Conservation (phyloP, 495 filamentous ascomycete genomes). For the Trichoderma asperelloides region DNA sequence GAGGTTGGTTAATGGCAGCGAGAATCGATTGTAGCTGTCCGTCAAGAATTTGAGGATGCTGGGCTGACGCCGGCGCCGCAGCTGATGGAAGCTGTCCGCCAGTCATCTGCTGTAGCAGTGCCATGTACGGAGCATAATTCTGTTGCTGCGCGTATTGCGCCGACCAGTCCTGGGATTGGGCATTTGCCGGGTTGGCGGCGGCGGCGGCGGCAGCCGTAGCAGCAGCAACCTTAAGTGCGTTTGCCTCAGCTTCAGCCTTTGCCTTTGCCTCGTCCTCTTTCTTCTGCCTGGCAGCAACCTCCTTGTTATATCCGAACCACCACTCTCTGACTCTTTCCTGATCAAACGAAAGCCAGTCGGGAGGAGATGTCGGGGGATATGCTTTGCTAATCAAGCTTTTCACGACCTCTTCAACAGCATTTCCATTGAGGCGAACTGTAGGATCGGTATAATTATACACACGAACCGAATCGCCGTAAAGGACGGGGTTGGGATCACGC, state of each 20-base stretch:
- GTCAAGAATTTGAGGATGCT: neutral
- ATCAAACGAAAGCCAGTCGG: conserved; percentile 20
- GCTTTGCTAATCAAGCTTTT: conserved; percentile 22
- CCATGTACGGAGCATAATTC: conserved; percentile 14
- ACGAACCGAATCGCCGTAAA: conserved; percentile 18
- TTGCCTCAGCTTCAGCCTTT: conserved; percentile 10
- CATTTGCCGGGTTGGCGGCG: neutral
- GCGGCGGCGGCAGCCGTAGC: conserved; percentile 4
- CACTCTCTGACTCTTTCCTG: conserved; percentile 20
- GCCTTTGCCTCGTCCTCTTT: conserved; percentile 11
- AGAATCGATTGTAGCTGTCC: conserved; percentile 8
- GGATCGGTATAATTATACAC: conserved; percentile 24
- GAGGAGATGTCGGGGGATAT: conserved; percentile 23
- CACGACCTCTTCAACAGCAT: conserved; percentile 22
- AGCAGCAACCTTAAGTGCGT: conserved; percentile 6
- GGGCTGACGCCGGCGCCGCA: neutral
- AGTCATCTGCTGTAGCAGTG: conserved; percentile 13
- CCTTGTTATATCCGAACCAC: conserved; percentile 23
- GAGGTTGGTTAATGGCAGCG: conserved; percentile 9
- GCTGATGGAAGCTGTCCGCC: conserved; percentile 11
- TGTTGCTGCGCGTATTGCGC: conserved; percentile 13
- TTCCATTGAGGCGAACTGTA: conserved; percentile 22
- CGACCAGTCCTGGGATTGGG: conserved; percentile 4
- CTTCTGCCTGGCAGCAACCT: conserved; percentile 18
- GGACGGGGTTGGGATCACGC: conserved; percentile 20